Evolutionary conservation across 2,329 filamentous ascomycete genomes (phyloP).

Genomic region (Curvularia hawaiiensis): DNA sequence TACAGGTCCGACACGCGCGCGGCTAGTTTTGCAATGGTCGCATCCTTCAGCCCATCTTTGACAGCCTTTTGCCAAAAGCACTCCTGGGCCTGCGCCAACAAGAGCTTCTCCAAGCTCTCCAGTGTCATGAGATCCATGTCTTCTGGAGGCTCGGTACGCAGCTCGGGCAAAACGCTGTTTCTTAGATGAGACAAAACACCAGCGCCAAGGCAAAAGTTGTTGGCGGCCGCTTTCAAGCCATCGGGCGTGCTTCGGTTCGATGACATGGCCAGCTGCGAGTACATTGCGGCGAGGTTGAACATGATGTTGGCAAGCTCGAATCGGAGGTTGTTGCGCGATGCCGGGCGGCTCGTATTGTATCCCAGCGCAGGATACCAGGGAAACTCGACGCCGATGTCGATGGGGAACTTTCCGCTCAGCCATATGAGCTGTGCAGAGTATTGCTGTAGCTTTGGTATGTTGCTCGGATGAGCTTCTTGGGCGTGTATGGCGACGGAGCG

Average conservation of each 20-base stretch:
- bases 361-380: constrained; percentile 94
- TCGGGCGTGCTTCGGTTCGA: constrained; percentile 79
- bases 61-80: constrained; percentile 99
- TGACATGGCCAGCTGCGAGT: constrained; percentile 86
- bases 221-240: constrained; percentile 84
- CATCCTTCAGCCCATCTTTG: constrained; percentile 91
- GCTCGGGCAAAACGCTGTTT: constrained; percentile 76
- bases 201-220: constrained; percentile 86
- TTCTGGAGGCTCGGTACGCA: constrained; percentile 84
- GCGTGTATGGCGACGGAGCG: constrained; percentile 87
- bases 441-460: constrained; percentile 82
- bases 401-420: constrained; percentile 93
- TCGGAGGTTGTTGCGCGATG: constrained; percentile 68
- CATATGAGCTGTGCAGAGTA: constrained; percentile 94
- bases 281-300: constrained; percentile 91
- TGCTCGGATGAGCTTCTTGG: constrained; percentile 84
- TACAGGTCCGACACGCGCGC: constrained; percentile 93
- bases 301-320: constrained; percentile 92
- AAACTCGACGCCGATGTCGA: constrained; percentile 95
- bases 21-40: constrained; percentile 87
- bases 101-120: constrained; percentile 79
- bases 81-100: constrained; percentile 93
- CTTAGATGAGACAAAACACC: constrained; percentile 83
- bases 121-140: constrained; percentile 93
- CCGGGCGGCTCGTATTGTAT: constrained; percentile 80